These are phyloP conservation scores for Amanita pallidorosea DNA, from an alignment of 768 basidiomycete genomes.

Conservation along the genomic window DNA sequence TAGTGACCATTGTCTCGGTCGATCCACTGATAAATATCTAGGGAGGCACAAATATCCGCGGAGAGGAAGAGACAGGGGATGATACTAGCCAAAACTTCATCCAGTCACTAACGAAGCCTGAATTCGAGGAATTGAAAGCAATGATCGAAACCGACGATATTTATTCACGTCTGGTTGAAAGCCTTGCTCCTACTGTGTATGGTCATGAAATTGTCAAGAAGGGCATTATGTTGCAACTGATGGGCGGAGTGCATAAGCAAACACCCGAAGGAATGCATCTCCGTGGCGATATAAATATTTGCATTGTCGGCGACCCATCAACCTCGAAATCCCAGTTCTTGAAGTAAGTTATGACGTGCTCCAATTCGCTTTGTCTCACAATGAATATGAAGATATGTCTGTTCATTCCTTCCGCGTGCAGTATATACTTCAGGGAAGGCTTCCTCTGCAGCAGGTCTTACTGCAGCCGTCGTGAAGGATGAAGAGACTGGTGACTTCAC, in stretches of 20 bases:
- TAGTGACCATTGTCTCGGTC: slow-evolving; percentile 3
- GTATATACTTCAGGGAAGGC: slow-evolving; percentile 99
- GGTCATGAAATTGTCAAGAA: slow-evolving; percentile 99
- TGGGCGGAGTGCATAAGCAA: slow-evolving; percentile 98
- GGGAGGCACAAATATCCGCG: slow-evolving; percentile 82
- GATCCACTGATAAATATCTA: slow-evolving; percentile 18
- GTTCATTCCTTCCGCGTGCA: slow-evolving; percentile 94
- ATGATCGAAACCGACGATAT: slow-evolving; percentile 97
- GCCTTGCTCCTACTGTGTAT: slow-evolving; percentile 96
- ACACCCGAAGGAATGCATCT: slow-evolving; percentile 95
- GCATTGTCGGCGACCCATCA: slow-evolving; percentile 94
- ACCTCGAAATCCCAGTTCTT: slow-evolving; percentile 99
- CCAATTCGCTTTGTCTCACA: neutral
- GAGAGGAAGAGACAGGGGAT: slow-evolving; percentile 75
- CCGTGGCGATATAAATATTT: slow-evolving; percentile 98
- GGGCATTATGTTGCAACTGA: slow-evolving; percentile 87
- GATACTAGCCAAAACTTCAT: slow-evolving; percentile 78
- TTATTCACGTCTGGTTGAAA: slow-evolving; percentile 85
- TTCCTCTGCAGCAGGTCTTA: slow-evolving; percentile 96
- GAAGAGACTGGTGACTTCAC: slow-evolving; percentile 99
- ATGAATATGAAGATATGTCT: slow-evolving; percentile 65
- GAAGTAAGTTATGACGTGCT: slow-evolving; percentile 49
- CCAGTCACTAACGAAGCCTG: slow-evolving; percentile 81
- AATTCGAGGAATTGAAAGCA: slow-evolving; percentile 86
- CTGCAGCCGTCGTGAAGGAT: slow-evolving; percentile 96